These are phyloP conservation scores for Ustilago trichophora DNA, from an alignment of 1,284 basidiomycete genomes.

Conservation along the genomic window DNA sequence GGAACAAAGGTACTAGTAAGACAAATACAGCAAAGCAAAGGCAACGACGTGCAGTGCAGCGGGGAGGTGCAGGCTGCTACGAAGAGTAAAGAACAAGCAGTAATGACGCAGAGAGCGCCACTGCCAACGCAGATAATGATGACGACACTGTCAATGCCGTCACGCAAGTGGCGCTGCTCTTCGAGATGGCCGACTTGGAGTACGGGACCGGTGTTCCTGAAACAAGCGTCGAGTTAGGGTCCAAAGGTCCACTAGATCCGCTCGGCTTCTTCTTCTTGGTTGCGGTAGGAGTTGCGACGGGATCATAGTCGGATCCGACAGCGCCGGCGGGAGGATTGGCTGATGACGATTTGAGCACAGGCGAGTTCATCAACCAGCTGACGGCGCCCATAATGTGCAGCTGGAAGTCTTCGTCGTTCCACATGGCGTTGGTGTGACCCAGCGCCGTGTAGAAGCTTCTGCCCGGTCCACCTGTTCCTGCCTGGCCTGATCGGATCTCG, in stretches of 20 bases:
- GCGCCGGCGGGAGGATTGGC: slow-evolving; percentile 11
- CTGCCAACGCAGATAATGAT: too few species aligned
- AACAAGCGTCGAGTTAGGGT: slow-evolving; percentile 13
- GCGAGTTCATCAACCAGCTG: slow-evolving; percentile 51
- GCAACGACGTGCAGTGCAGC: not conserved
- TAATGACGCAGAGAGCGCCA: not conserved
- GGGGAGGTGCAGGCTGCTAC: not conserved
- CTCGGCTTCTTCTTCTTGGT: not conserved
- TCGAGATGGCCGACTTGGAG: slow-evolving; percentile 29
- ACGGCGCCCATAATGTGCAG: slow-evolving; percentile 53
- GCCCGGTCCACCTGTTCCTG: slow-evolving; percentile 47
- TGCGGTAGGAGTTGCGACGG: not conserved
- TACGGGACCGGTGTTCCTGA: slow-evolving; percentile 31
- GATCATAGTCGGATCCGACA: slow-evolving; percentile 27
- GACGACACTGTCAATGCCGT: not conserved
- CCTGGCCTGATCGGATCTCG: slow-evolving; percentile 35
- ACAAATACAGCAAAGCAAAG: not conserved
- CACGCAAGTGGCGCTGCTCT: not conserved
- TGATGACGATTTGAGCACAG: slow-evolving; percentile 28
- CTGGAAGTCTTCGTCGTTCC: slow-evolving; percentile 45
- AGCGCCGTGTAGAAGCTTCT: slow-evolving; percentile 53
- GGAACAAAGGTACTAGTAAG: not conserved
- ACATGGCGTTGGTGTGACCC: slow-evolving; percentile 51
- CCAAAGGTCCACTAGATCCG: not conserved
- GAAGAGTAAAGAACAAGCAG: slow-evolving; percentile 1